Conservation (phyloP, 1,284 basidiomycete species). For the Schizophyllum commune region DNA sequence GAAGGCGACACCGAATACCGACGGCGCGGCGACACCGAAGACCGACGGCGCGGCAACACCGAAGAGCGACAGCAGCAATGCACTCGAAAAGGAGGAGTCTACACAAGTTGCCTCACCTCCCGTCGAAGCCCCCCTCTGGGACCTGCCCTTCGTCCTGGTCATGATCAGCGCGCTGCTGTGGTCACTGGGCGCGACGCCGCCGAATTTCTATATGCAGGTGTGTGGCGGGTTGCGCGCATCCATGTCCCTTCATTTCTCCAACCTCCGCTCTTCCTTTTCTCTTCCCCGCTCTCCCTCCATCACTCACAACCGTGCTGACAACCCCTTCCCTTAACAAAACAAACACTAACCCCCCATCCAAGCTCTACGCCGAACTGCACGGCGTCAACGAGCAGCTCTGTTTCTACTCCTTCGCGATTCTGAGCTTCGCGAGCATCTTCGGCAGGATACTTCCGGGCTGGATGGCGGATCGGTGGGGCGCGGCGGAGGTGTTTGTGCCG, state of each 20-base stretch:
- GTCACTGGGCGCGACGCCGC: constrained; percentile 20
- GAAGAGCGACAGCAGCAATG: too few relatives aligned
- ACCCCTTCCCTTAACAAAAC: too few relatives aligned
- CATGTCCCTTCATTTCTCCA: constrained; percentile 16
- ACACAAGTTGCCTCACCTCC: too few relatives aligned
- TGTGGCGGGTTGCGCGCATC: neutral
- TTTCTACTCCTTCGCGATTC: constrained; percentile 23
- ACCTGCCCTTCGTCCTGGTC: constrained; percentile 16
- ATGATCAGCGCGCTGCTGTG: constrained; percentile 14
- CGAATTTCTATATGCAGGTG: constrained; percentile 21
- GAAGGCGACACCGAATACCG: neutral
- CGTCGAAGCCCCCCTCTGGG: constrained; percentile 5
- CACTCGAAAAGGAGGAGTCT: too few relatives aligned
- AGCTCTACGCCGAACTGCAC: constrained; percentile 20
- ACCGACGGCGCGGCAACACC: neutral
- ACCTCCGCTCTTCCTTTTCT: constrained; percentile 22
- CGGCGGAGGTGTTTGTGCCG: constrained; percentile 15
- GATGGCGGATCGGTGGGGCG: constrained; percentile 18
- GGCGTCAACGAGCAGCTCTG: constrained; percentile 16
- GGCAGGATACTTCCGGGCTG: constrained; percentile 18
- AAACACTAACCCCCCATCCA: constrained; percentile 23
- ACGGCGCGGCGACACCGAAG: constrained; percentile 1
- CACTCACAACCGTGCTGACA: constrained; percentile 32
- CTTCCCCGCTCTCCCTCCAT: too few relatives aligned
- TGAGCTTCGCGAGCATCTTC: constrained; percentile 17